These are phyloP conservation scores for Citrullus colocynthis DNA, from an alignment of 306 rosid genomes.

Conservation along the genomic window DNA sequence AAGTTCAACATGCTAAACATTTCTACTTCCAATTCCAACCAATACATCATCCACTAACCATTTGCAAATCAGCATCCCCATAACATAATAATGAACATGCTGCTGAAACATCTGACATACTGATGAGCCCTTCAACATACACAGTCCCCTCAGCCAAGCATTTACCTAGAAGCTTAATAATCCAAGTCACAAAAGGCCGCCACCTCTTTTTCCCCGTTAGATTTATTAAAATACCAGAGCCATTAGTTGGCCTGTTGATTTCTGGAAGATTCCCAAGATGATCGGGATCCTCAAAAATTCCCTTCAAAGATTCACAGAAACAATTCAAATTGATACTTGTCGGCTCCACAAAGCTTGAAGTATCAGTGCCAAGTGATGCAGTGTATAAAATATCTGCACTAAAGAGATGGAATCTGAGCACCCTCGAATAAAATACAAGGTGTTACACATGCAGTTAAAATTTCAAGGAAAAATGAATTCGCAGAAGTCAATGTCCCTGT, in stretches of 20 bases:
- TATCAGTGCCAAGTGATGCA: slow-evolving; percentile 29
- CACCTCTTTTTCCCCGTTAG: slow-evolving; percentile 46
- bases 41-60: slow-evolving; percentile 37
- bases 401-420: slow-evolving; percentile 4
- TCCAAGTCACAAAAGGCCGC: slow-evolving; percentile 80
- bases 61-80: slow-evolving; percentile 71
- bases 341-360: slow-evolving; percentile 20
- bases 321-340: slow-evolving; percentile 44
- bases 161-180: slow-evolving; percentile 58
- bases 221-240: slow-evolving; percentile 55
- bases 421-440: neutral
- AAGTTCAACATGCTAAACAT: neutral
- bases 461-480: neutral
- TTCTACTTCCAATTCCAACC: neutral
- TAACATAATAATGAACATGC: slow-evolving; percentile 71
- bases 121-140: slow-evolving; percentile 68
- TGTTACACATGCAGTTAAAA: neutral
- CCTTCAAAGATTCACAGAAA: slow-evolving; percentile 39
- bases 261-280: slow-evolving; percentile 52
- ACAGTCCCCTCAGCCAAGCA: slow-evolving; percentile 81
- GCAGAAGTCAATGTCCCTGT: neutral
- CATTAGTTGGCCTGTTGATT: slow-evolving; percentile 40
- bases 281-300: slow-evolving; percentile 31
- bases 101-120: slow-evolving; percentile 46
- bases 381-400: slow-evolving; percentile 47